Evolutionary conservation across 192 early-diverging fungal genomes (phyloP).

Genomic region (Podila epicladia): DNA sequence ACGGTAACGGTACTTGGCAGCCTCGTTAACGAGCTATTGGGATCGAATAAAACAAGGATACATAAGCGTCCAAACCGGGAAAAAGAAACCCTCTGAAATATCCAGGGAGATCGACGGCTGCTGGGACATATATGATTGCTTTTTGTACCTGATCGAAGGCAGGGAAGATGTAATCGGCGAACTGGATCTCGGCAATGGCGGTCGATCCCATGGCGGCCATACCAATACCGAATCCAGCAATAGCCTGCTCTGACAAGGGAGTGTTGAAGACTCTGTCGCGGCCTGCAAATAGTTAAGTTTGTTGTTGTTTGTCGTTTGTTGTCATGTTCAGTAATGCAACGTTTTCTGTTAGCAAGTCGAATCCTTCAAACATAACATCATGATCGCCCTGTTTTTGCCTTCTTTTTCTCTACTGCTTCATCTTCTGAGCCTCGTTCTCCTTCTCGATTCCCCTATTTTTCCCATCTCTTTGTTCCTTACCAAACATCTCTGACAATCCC

Average conservation of each 20-base stretch:
- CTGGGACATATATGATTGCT: too few species aligned
- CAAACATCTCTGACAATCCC: slow-evolving; percentile 91
- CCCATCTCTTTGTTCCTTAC: slow-evolving; percentile 39
- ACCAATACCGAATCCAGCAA: slow-evolving; percentile 95
- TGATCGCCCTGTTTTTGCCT: too few species aligned
- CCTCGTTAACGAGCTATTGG: slow-evolving; percentile 90
- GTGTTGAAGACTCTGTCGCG: slow-evolving; percentile 96
- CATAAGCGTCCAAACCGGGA: not conserved
- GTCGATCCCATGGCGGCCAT: slow-evolving; percentile 95
- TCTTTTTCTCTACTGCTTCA: too few species aligned
- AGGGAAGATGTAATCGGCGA: slow-evolving; percentile 98
- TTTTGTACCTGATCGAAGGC: slow-evolving; percentile 91
- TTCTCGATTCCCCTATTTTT: too few species aligned
- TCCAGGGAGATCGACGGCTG: too few species aligned
- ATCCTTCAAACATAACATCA: not conserved
- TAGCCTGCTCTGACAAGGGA: slow-evolving; percentile 94
- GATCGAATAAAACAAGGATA: not conserved
- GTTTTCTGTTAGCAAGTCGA: not conserved
- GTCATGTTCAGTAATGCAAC: not conserved
- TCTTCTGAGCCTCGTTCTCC: not conserved
- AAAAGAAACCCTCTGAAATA: not conserved
- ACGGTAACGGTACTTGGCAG: slow-evolving; percentile 96
- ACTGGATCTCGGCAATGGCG: slow-evolving; percentile 98
- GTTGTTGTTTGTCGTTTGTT: too few species aligned
- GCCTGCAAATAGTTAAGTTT: slow-evolving; percentile 29